Evolutionary conservation across 2,329 filamentous ascomycete species (phyloP).

Genomic region (Aspergillus ruber): DNA sequence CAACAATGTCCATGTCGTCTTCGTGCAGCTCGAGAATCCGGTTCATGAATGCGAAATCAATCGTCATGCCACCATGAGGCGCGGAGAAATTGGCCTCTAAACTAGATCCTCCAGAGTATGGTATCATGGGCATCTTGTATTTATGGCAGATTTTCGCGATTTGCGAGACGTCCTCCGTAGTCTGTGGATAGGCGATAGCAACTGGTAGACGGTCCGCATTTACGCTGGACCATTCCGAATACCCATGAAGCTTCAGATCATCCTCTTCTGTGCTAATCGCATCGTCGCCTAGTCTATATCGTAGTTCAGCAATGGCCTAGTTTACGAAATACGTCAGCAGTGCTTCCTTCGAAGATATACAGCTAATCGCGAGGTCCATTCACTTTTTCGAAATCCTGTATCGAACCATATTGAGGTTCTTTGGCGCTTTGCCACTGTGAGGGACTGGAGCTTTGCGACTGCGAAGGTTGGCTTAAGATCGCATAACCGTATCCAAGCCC

Average conservation of each 20-base stretch:
- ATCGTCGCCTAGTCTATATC: slow-evolving; percentile 49
- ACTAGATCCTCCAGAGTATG: slow-evolving; percentile 79
- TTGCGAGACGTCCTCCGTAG: slow-evolving; percentile 57
- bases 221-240: slow-evolving; percentile 64
- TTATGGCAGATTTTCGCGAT: slow-evolving; percentile 69
- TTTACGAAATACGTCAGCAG: background rate
- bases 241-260: slow-evolving; percentile 58
- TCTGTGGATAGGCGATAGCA: slow-evolving; percentile 58
- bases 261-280: slow-evolving; percentile 59
- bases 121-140: slow-evolving; percentile 75
- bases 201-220: slow-evolving; percentile 59
- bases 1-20: slow-evolving; percentile 86
- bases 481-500: slow-evolving; percentile 49
- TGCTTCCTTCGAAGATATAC: background rate
- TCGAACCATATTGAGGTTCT: slow-evolving; percentile 32
- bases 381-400: slow-evolving; percentile 36
- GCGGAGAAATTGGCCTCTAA: slow-evolving; percentile 87
- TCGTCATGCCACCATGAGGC: slow-evolving; percentile 76
- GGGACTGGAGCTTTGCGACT: slow-evolving; percentile 2
- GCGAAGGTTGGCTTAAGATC: slow-evolving; percentile 29
- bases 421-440: slow-evolving; percentile 10
- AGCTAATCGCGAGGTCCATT: background rate
- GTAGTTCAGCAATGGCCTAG: slow-evolving; percentile 53
- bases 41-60: slow-evolving; percentile 87
- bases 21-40: slow-evolving; percentile 71